These are phyloP conservation scores for Colletotrichum shisoi DNA, from an alignment of 2,329 filamentous ascomycete genomes.

Conservation along the genomic window DNA sequence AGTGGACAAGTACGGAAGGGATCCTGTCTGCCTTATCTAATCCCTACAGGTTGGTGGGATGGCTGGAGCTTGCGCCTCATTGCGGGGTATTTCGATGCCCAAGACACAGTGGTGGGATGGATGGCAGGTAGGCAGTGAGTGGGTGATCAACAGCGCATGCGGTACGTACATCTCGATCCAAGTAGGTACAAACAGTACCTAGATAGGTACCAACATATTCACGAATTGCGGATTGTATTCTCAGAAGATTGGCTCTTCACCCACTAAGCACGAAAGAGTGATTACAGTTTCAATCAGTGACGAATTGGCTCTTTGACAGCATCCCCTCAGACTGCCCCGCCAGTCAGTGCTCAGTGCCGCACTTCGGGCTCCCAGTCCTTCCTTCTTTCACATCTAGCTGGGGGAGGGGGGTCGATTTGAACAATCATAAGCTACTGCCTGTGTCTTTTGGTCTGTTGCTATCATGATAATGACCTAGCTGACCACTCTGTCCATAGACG, in stretches of 20 bases:
- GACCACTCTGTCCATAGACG: background rate
- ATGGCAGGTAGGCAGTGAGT: background rate
- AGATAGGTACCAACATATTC: too few species aligned
- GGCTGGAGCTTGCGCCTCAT: slow-evolving; percentile 35
- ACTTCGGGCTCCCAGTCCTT: too few species aligned
- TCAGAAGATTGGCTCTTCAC: background rate
- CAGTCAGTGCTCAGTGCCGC: background rate
- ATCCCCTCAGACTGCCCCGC: background rate
- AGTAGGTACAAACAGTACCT: too few species aligned
- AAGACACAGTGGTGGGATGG: slow-evolving; percentile 20
- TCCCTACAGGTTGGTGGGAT: slow-evolving; percentile 32
- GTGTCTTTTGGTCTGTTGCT: background rate
- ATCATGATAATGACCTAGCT: background rate
- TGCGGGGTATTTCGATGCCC: slow-evolving; percentile 36
- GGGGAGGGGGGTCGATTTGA: background rate
- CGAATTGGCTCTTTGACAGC: background rate
- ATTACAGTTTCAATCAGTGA: background rate
- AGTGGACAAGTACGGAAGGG: slow-evolving; percentile 25
- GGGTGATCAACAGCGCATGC: background rate
- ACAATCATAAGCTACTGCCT: background rate
- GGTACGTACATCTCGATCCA: background rate
- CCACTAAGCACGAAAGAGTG: background rate
- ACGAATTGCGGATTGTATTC: background rate
- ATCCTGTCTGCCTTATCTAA: slow-evolving; percentile 38
- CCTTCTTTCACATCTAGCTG: background rate